Evolutionary conservation across 2,329 filamentous ascomycete species (phyloP), one percentile per base, ranked within the genome.

Genomic region (Colletotrichum musicola): DNA sequence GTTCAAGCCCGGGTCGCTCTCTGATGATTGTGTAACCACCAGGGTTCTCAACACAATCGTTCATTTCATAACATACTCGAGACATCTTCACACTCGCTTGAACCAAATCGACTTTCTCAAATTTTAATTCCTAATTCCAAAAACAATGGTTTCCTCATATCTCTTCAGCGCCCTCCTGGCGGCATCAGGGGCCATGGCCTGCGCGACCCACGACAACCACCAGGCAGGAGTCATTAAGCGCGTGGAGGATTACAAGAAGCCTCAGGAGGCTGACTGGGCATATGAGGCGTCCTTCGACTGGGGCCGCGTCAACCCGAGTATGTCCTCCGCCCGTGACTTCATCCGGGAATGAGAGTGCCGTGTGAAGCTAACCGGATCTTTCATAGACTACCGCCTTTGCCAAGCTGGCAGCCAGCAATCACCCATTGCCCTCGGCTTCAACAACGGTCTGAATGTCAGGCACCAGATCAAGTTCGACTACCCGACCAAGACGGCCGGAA

Each of bases 371-470:
- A 35, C 30, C 7, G 6, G 30, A 35, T 10, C 2, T 1, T 22
- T 27, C 38, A 7, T 4, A 70, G 68, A 68, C 42, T 70, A 70
- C 49, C 44, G 40, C 4, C 75, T 81, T 18, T 86, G 84, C 76
- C 84, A 85, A 69, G 82, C 80, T 14, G 84, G 84, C 40, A 84
- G 82, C 1, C 81, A 84, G 63, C 84, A 86, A 73, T 82, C 83
- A 0, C 85, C 85, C 6, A 86, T 87, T 57, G 75, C 78, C 1
- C 78, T 86, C 20, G 75, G 73, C 12, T 74, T 81, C 38, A 73
- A 75, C 38, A 75, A 81, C 64, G 82, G 82, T 5, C 76, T 84
- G 4, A 78, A 82, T 1, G 69, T 73, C 18, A 76, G 75, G 35
- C 82, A 85, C 72, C 74, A 74, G 1, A 80, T 81, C 7, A 72